Conservation (phyloP, 768 basidiomycete genomes). For the Phylloporus sp. region DNA sequence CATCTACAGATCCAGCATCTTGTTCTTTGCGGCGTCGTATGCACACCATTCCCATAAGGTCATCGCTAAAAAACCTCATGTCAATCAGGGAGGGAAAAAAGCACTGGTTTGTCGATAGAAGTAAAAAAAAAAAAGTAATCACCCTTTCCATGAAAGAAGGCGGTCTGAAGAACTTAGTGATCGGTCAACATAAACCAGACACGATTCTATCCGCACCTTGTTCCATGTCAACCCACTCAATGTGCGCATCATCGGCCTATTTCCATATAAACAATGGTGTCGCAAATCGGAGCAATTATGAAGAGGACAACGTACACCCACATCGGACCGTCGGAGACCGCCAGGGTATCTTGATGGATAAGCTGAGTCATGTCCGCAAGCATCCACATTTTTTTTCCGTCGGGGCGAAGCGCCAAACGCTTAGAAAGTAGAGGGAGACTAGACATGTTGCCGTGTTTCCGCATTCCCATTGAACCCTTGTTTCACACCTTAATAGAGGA, state of each 20-base stretch:
- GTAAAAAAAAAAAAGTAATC: background rate
- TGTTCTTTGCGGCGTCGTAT: background rate
- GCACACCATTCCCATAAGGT: background rate
- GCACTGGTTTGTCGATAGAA: slow-evolving; percentile 3
- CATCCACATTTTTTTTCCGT: background rate
- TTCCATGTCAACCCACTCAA: background rate
- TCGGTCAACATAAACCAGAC: slow-evolving; percentile 6
- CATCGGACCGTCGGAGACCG: background rate
- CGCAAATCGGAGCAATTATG: background rate
- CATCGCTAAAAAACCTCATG: slow-evolving; percentile 3
- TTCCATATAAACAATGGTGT: background rate
- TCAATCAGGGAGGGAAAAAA: background rate
- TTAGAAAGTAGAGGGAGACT: background rate
- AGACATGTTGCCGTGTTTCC: slow-evolving; percentile 9
- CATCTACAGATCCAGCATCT: slow-evolving; percentile 2
- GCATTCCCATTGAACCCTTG: slow-evolving; percentile 5
- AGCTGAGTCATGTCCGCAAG: background rate
- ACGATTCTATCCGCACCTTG: background rate
- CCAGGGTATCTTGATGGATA: background rate
- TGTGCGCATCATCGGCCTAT: background rate
- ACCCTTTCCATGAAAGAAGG: background rate
- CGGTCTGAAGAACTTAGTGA: background rate
- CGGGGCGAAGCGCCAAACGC: background rate
- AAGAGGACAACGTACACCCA: background rate
- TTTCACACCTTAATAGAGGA: slow-evolving; percentile 6